Evolutionary conservation across 257 asterid species (phyloP), one percentile per base, ranked within the genome.

Genomic region (Nicotiana attenuata): DNA sequence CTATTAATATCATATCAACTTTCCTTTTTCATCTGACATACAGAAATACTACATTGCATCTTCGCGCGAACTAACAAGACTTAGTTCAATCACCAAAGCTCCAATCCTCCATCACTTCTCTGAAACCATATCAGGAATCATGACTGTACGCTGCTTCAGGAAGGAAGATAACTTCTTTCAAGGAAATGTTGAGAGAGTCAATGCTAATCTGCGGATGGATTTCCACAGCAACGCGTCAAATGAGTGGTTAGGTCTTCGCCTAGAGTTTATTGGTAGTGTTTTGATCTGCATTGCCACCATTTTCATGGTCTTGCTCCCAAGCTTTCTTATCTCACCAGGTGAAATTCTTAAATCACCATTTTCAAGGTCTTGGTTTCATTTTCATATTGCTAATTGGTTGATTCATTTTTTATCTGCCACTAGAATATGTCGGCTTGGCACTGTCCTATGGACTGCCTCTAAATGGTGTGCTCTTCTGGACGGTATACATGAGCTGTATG

Each of bases 211-310:
- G 66, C 87, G 87, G 53, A 91, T 90, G 94, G 89, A 83, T 75
- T 94, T 94, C 71, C 94, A 94, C 88, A 94, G 89, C 84, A 86
- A 69, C 81, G 96, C 88, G 53, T 87, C 94, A 2, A 94, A 86
- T 33, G 98, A 91, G 89, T 94, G 98, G 98, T 33, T 92, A 64
- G 93, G 97, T 28, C 92, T 92, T 65, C 98, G 97, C 28, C 85
- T 91, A 81, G 98, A 94, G 87, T 80, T 92, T 81, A 41, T 94
- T 7, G 97, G 97, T n/a, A 83, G 91, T 65, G 77, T 90, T 17
- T 65, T 92, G 66, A 88, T 92, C 1, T 91, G 97, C 55, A 10
- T 86, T 14, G 82, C 96, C 69, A 82, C 91, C 1, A 11, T 83
- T 53, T 91, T 90, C 82, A 79, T 92, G 90, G 77, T 92, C 78